Base-by-base conservation (phyloP, 1,139 yeast genomes). In the Saccharomyces hybrid region DNA sequence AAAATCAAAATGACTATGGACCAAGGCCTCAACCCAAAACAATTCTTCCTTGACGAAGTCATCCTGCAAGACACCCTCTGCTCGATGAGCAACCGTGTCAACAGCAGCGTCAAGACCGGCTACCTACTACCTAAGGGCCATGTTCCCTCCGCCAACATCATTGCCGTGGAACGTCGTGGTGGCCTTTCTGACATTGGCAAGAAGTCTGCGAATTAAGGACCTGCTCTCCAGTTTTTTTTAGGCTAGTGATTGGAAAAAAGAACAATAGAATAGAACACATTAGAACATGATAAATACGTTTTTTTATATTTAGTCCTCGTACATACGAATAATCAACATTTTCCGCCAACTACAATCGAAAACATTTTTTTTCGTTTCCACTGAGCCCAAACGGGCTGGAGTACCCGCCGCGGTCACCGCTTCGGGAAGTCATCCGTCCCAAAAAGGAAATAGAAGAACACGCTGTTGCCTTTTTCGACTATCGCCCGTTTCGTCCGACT, bases 91-190 rank as follows among this genome's bases (percentile, higher is more conserved):
- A 38, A 38, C 23, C 42, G 88, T 60, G 79, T 84, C 60, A 77
- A 90, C 64, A 82, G 83, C 62, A 77, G 86, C 1, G 82, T 85
- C 2, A 73, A 80, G 47, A 83, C 82, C 47, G 90, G 90, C 0
- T 83, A 84, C 69, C 50, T 53, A 16, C 42, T 57, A 25, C 60
- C 60, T 48, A 47, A 56, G 48, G 56, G 48, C 9, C 30, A 48
- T n/a, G 31, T 20, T 25, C 26, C 38, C 11, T 42, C 28, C 30
- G 50, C 38, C 38, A 48, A 48, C 42, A 38, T 38, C 42, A 38
- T 38, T n/a, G 42, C 42, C 25, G 42, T 38, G 13, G 42, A 38
- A 16, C 42, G 42, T 16, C 42, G 42, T 11, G 42, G 42, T 38
- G 42, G 42, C 13, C 42, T 38, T 38, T 38, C 42, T 8, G 42